A percentile compares a stretch with the other conserved stretches of the same genome.
Evolutionary conservation across 2,329 filamentous ascomycete species (phyloP).

Genomic region (Aspergillus sojae): DNA sequence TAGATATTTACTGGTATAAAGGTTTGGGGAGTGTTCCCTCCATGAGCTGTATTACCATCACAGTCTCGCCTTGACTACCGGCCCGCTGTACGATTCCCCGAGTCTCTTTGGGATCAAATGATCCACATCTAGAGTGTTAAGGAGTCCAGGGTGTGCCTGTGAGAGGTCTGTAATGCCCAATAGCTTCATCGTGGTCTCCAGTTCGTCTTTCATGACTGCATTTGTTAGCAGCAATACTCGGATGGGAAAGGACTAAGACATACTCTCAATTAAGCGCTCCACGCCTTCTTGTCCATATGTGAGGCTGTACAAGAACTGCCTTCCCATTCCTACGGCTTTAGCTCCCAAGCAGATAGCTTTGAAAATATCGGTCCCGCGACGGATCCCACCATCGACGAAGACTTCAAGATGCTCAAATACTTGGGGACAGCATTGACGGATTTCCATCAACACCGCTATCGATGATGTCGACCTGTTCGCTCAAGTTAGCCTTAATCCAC

Average conservation of each 20-base stretch:
- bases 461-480: conserved; percentile 40
- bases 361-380: conserved; percentile 54
- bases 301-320: conserved; percentile 26
- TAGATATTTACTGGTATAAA: background rate
- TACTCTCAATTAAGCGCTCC: conserved; percentile 1
- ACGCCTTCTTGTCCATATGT: conserved; percentile 25
- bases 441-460: conserved; percentile 53
- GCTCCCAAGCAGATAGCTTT: conserved; percentile 56
- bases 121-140: conserved; percentile 15
- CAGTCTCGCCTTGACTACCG: conserved; percentile 2
- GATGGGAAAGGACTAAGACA: background rate
- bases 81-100: background rate
- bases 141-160: conserved; percentile 7
- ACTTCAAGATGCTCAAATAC: conserved; percentile 52
- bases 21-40: no score
- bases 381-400: conserved; percentile 55
- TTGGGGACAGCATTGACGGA: conserved; percentile 51
- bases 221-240: background rate
- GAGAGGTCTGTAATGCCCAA: conserved; percentile 13
- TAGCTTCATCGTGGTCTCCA: conserved; percentile 12
- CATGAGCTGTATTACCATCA: background rate
- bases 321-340: conserved; percentile 54
- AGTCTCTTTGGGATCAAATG: conserved; percentile 8
- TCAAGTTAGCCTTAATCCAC: background rate
- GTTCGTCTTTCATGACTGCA: conserved; percentile 14